Conservation (phyloP, 2,329 filamentous ascomycete genomes). For the Xylariales sp. region DNA sequence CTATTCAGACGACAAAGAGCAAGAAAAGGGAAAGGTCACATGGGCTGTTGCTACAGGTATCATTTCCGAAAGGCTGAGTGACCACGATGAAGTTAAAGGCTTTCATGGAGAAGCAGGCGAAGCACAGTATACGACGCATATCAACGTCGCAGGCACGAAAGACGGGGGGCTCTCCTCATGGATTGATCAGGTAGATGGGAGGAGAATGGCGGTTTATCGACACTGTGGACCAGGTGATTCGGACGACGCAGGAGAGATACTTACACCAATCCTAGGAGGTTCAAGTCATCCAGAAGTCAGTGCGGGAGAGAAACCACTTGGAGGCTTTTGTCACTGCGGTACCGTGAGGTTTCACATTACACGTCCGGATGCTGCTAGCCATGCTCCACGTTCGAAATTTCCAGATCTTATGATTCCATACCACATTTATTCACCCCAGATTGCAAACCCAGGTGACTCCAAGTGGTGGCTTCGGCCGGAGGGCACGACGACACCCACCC, state of each 20-base stretch:
- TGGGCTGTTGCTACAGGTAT: conserved; percentile 36
- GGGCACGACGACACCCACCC: conserved; percentile 26
- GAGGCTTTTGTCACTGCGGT: conserved; percentile 49
- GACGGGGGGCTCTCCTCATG: conserved; percentile 23
- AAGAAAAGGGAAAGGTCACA: not conserved
- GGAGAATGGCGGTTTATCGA: conserved; percentile 3
- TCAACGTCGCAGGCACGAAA: conserved; percentile 26
- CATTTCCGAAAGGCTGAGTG: conserved; percentile 15
- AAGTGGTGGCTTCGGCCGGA: conserved; percentile 56
- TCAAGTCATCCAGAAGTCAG: too few species aligned
- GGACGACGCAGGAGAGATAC: too few species aligned
- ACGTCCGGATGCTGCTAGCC: conserved; percentile 44
- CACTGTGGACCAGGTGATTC: conserved; percentile 11
- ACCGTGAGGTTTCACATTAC: conserved; percentile 53
- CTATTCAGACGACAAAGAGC: not conserved
- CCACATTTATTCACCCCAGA: conserved; percentile 26
- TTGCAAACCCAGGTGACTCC: conserved; percentile 40
- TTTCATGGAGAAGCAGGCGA: not conserved
- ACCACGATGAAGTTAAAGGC: not conserved
- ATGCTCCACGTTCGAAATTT: conserved; percentile 40
- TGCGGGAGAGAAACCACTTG: conserved; percentile 21
- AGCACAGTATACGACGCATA: conserved; percentile 15
- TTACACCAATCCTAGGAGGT: too few species aligned
- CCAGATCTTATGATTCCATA: conserved; percentile 50
- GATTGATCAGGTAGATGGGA: conserved; percentile 15